Conservation (phyloP, 345 rosid species). For the Euclidium syriacum region DNA sequence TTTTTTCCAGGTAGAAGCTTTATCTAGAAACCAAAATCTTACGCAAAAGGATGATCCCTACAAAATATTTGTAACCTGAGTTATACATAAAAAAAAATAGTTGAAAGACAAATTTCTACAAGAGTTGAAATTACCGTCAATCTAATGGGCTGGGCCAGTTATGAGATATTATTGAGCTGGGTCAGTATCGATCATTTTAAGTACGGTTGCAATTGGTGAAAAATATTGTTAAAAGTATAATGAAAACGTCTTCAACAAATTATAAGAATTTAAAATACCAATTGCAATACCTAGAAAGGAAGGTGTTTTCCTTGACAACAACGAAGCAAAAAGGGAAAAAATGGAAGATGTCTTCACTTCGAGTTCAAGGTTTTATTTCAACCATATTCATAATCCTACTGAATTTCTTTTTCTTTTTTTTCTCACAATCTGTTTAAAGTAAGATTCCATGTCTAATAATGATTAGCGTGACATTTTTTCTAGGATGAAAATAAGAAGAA, state of each 20-base stretch:
- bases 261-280: background rate
- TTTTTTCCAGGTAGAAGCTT: too few species aligned
- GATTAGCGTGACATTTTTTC: background rate
- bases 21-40: too few species aligned
- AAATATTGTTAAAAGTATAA: background rate
- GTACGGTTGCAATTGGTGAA: background rate
- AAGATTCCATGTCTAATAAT: background rate
- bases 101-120: too few species aligned
- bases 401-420: too few species aligned
- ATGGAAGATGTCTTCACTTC: slow-evolving; percentile 4
- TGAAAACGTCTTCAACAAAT: background rate
- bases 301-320: background rate
- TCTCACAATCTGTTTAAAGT: background rate
- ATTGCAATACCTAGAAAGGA: background rate
- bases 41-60: too few species aligned
- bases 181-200: background rate
- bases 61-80: too few species aligned
- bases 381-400: background rate
- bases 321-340: background rate
- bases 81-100: too few species aligned
- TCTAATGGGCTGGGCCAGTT: slow-evolving; percentile 3
- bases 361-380: slow-evolving; percentile 10
- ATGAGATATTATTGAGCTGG: background rate
- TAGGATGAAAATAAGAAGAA: background rate
- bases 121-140: too few species aligned